Percentiles rank a stretch among this genome's conserved stretches.
Conservation (phyloP, 257 asterid species). For the Capsicum baccatum region DNA sequence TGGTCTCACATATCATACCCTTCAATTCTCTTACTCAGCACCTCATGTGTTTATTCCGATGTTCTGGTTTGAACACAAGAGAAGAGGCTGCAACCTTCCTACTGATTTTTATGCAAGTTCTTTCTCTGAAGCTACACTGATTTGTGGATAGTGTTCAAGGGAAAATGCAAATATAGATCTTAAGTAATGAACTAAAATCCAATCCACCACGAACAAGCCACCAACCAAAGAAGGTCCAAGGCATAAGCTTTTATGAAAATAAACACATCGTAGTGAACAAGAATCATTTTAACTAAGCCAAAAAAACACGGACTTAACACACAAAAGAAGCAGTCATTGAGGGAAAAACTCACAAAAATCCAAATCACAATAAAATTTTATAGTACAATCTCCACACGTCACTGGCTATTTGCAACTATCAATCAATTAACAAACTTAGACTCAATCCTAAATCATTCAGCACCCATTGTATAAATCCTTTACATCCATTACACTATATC, state of each 20-base stretch:
- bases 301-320: neutral
- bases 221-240: constrained; percentile 20
- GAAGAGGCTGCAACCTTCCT: neutral
- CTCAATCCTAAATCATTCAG: neutral
- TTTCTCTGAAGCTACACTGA: neutral
- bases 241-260: neutral
- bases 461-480: neutral
- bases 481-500: neutral
- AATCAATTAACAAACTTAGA: neutral
- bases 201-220: neutral
- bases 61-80: neutral
- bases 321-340: neutral
- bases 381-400: neutral
- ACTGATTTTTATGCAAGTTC: neutral
- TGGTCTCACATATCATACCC: too few species aligned
- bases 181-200: neutral
- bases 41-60: neutral
- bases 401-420: constrained; percentile 6
- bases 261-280: neutral
- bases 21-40: too few species aligned
- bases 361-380: neutral
- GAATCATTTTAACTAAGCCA: neutral
- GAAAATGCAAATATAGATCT: neutral
- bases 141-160: neutral
- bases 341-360: neutral